Percentiles rank a stretch among this genome's conserved stretches.
phyloP scores from a whole-genome alignment of 768 basidiomycete genomes.

The Trichaptum fuscoviolaceum region DNA sequence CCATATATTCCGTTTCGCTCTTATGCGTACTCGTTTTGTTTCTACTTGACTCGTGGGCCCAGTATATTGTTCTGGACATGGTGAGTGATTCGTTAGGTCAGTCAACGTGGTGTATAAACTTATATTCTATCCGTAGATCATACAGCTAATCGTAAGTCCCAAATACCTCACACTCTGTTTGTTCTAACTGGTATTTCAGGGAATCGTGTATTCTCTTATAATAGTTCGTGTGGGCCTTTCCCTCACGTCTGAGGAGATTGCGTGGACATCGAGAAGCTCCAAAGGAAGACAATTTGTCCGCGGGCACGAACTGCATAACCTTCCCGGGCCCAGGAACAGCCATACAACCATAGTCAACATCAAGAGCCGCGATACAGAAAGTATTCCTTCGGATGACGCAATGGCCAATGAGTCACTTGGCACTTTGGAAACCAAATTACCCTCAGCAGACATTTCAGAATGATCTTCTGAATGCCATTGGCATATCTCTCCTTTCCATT shows the following conservation, averaged over 20 bases:
- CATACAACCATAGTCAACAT: background rate
- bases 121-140: slow-evolving; percentile 3
- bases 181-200: background rate
- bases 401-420: no score
- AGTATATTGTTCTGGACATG: slow-evolving; percentile 17
- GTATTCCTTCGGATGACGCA: background rate
- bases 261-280: background rate
- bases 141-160: slow-evolving; percentile 9
- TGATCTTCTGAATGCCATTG: no score
- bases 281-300: background rate
- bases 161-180: background rate
- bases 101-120: no score
- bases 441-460: no score
- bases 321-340: background rate
- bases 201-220: background rate
- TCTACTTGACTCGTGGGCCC: slow-evolving; percentile 9
- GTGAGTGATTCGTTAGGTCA: slow-evolving; percentile 10
- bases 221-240: background rate
- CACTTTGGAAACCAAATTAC: no score
- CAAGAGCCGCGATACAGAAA: background rate
- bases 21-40: slow-evolving; percentile 13
- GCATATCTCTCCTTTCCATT: no score
- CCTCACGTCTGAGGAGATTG: background rate
- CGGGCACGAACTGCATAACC: background rate
- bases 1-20: slow-evolving; percentile 13